Evolutionary conservation across 2,329 filamentous ascomycete genomes (phyloP).

Genomic region (Fonsecaea monophora): DNA sequence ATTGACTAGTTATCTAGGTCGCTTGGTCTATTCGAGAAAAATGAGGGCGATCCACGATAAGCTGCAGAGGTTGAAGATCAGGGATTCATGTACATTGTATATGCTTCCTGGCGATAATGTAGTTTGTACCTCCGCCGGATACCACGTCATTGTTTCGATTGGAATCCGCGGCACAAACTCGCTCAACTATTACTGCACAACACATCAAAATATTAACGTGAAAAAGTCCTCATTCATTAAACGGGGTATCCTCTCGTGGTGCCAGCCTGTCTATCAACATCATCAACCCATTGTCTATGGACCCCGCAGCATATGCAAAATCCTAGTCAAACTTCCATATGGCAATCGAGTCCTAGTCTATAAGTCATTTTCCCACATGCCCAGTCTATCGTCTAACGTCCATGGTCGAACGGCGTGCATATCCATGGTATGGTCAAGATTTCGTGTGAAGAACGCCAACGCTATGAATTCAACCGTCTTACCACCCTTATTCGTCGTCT

Average conservation of each 20-base stretch:
- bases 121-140: neutral
- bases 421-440: neutral
- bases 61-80: too few species aligned
- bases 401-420: neutral
- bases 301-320: neutral
- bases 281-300: neutral
- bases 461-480: conserved; percentile 20
- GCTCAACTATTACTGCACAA: neutral
- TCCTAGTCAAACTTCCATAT: neutral
- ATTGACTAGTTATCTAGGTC: neutral
- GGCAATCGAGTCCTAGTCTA: neutral
- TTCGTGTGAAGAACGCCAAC: conserved; percentile 24
- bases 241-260: neutral
- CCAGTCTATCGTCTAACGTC: neutral
- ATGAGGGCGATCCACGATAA: too few species aligned
- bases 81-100: too few species aligned
- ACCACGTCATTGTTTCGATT: neutral
- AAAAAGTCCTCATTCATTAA: neutral
- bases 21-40: neutral
- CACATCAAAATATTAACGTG: neutral
- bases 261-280: neutral
- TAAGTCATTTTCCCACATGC: neutral
- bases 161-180: neutral
- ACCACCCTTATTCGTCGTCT: conserved; percentile 74
- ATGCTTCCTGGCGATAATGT: neutral